Evolutionary conservation across 148 eudicot species (phyloP).

Genomic region (Vaccinium darrowii): DNA sequence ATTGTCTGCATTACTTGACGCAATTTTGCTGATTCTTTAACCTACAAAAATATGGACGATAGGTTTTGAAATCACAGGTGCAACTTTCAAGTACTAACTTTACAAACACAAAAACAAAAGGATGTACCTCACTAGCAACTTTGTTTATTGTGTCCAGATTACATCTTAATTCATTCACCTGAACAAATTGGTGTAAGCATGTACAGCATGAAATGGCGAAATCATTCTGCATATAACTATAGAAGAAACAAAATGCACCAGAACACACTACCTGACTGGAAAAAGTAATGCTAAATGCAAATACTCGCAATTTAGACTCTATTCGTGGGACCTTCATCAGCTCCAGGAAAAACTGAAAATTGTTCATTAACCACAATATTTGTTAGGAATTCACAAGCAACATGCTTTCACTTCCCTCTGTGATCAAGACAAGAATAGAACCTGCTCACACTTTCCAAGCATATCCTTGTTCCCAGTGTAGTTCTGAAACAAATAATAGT

Average conservation of each 20-base stretch:
- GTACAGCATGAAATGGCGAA: background rate
- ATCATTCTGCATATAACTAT: conserved; percentile 2
- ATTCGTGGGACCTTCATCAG: conserved; percentile 98
- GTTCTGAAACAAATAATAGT: conserved; percentile 51
- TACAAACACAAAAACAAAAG: background rate
- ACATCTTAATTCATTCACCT: conserved; percentile 75
- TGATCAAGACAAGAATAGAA: conserved; percentile 22
- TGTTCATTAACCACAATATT: conserved; percentile 19
- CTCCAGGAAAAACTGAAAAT: conserved; percentile 87
- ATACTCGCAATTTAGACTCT: conserved; percentile 91
- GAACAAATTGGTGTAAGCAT: conserved; percentile 20
- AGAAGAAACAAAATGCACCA: background rate
- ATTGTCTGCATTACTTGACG: conserved; percentile 99
- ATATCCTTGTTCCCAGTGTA: conserved; percentile 80
- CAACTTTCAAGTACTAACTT: background rate
- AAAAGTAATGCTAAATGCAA: conserved; percentile 87
- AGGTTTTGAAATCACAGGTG: background rate
- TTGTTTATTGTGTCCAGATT: conserved; percentile 77
- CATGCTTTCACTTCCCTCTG: conserved; percentile 1
- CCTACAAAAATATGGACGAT: conserved; percentile 41
- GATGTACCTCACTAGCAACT: conserved; percentile 79
- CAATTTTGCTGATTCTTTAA: conserved; percentile 78
- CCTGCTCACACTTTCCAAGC: conserved; percentile 99
- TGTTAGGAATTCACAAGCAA: conserved; percentile 23
- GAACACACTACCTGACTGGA: conserved; percentile 60